Base-by-base conservation (phyloP, 2,329 filamentous ascomycete genomes). In the Aspergillus luchuensis region DNA sequence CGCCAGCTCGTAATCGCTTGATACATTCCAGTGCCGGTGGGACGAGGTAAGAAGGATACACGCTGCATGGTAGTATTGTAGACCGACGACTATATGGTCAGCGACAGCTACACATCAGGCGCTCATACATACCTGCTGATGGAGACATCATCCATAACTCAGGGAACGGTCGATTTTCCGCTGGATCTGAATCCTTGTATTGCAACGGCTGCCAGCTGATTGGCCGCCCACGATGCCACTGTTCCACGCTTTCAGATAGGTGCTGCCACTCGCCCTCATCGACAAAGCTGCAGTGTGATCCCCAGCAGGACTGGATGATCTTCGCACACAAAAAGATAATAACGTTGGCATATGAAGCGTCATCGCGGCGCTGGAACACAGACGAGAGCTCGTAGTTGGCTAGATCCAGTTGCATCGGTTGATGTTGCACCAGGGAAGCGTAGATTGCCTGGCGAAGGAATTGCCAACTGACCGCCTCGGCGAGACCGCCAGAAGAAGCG, bases 401-500 rank as follows among this genome's bases (percentile, higher is more conserved):
- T 17, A 79, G 53, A 17, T 76, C 68, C 5, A 79, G 68, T 48
- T 74, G 73, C n/a, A 78, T 69, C 1, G 73, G 74, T 21, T 75
- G 70, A 49, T 72, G 68, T 51, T 75, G 72, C 5, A 74, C 73
- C 4, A 79, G 63, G 0, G 75, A 76, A 8, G 76, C 72, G 53
- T 78, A 79, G 23, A 79, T 77, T 36, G 77, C 76, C 62, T 79
- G 77, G 10, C 77, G 70, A 3, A 79, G 65, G 8, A 77, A 77
- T 43, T 78, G 76, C 77, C 77, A 79, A 52, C 75, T 78, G 2
- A 76, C 73, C 8, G 77, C 76, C 62, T 79, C 77, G 0, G 72
- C 73, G 1, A 79, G 65, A 1, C 77, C 77, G 1, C 77, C 76
- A 4, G 77, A 77, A 0, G 72, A 72, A 2, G 76, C 76, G 6